Conservation (phyloP, 2,329 filamentous ascomycete species). For the Aureobasidium sp. region DNA sequence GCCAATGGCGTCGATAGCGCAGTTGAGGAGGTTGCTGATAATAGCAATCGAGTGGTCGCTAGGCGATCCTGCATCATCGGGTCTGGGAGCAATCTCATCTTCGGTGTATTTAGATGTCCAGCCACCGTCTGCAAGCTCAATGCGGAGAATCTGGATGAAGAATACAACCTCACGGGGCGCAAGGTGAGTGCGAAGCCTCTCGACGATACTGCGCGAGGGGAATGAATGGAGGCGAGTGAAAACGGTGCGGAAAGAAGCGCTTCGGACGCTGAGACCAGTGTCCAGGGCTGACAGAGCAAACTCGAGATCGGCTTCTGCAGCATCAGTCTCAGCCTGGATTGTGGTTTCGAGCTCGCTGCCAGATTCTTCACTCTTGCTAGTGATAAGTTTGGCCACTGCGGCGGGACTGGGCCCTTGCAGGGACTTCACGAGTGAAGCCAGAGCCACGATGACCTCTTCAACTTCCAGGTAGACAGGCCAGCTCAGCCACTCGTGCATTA, state of each 20-base stretch:
- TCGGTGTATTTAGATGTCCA: constrained; percentile 69
- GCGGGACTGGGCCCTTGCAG: constrained; percentile 43
- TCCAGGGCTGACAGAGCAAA: constrained; percentile 59
- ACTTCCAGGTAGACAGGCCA: constrained; percentile 54
- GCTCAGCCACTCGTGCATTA: constrained; percentile 57
- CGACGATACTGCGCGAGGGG: constrained; percentile 50
- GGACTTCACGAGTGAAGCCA: constrained; percentile 59
- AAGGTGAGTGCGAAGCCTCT: constrained; percentile 54
- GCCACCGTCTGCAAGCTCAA: constrained; percentile 63
- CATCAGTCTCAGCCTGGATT: constrained; percentile 37
- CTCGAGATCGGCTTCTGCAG: constrained; percentile 48
- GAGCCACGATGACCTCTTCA: constrained; percentile 56
- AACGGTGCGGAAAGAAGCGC: constrained; percentile 56
- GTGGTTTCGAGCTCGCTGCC: background rate
- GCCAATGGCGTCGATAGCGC: constrained; percentile 67
- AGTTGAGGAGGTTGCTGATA: constrained; percentile 61
- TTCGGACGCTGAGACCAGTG: constrained; percentile 53
- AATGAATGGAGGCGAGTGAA: constrained; percentile 62
- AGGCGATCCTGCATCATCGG: constrained; percentile 35
- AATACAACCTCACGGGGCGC: constrained; percentile 60
- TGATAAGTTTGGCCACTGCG: constrained; percentile 12
- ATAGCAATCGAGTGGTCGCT: constrained; percentile 61
- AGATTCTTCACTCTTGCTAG: constrained; percentile 8
- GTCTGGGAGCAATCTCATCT: constrained; percentile 43
- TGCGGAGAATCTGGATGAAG: constrained; percentile 62